Evolutionary conservation across 2,329 filamentous ascomycete species (phyloP), one percentile per base, ranked within the genome.

Genomic region (Penicillium sp.): DNA sequence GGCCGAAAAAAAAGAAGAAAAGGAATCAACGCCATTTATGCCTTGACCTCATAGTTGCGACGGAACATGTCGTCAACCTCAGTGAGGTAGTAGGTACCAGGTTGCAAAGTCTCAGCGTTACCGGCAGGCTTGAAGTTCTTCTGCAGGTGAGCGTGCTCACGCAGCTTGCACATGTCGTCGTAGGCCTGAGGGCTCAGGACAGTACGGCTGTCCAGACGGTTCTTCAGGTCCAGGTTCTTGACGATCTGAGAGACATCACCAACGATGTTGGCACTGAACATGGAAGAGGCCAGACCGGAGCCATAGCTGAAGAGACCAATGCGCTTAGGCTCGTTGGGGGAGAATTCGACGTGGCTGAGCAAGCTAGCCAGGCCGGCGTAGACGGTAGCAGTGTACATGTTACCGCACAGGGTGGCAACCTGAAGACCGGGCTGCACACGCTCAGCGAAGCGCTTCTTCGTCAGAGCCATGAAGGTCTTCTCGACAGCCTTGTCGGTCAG

Each of bases 61-160:
- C 89, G 87, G 87, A 90, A 94, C 89, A 91, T 91, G 66, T 91
- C 89, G 69, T 94, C 90, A 44, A 94, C 83, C 73, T 87, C 86
- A 70, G 85, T 85, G 55, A 94, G 82, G 79, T 92, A 94, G 80
- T 93, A 94, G 19, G 86, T 86, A 55, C 86, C 87, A 55, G 83
- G 76, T 56, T 73, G 71, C 53, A 94, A 83, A 63, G 84, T 89
- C 42, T 89, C 87, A 24, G 81, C 69, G 49, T 85, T 85, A 54
- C 90, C 90, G 67, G 81, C 75, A 58, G 90, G 90, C 60, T 79
- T 84, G 78, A 85, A 94, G 79, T 85, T 79, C 81, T 92, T 93
- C 81, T 92, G 84, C 61, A 93, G 81, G 74, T 94, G 90, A 51
- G 90, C 90, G 76, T 91, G 84, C 78, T 94, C 89, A 72, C 90